Percentiles rank a stretch among this genome's conserved stretches.
These are phyloP conservation scores for Coemansia pectinata DNA, from an alignment of 192 early-diverging fungal species.

Conservation along the genomic window DNA sequence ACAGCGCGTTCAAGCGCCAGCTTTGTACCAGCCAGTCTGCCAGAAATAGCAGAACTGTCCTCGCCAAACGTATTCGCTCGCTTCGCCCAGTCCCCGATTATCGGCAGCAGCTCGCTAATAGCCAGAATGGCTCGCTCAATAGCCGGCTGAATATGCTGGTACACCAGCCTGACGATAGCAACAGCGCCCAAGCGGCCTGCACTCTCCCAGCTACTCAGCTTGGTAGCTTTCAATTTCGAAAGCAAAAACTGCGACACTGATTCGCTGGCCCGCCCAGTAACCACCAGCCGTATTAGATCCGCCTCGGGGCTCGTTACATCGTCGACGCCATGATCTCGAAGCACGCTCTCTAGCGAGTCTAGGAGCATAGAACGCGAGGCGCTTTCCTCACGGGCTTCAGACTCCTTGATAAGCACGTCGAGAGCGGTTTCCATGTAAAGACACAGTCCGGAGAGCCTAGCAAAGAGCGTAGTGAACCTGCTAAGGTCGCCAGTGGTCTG, in stretches of 20 bases:
- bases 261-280: conserved; percentile 41
- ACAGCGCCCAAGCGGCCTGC: conserved; percentile 37
- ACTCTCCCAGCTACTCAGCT: conserved; percentile 40
- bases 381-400: conserved; percentile 11
- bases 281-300: conserved; percentile 32
- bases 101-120: conserved; percentile 8
- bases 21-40: not conserved
- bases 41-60: not conserved
- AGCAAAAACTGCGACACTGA: conserved; percentile 51
- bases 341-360: conserved; percentile 23
- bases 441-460: conserved; percentile 26
- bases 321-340: conserved; percentile 47
- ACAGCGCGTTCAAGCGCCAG: conserved; percentile 21
- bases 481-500: conserved; percentile 17
- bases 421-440: conserved; percentile 33
- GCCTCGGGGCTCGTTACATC: conserved; percentile 42
- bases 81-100: conserved; percentile 3
- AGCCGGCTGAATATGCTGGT: conserved; percentile 36
- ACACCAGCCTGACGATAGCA: conserved; percentile 25
- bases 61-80: not conserved
- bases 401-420: conserved; percentile 17
- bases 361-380: conserved; percentile 28
- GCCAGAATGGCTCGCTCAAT: conserved; percentile 34
- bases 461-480: conserved; percentile 24
- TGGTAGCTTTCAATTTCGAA: conserved; percentile 29